Conservation (phyloP, 1,139 yeast species). For the Debaryomyces sp. region DNA sequence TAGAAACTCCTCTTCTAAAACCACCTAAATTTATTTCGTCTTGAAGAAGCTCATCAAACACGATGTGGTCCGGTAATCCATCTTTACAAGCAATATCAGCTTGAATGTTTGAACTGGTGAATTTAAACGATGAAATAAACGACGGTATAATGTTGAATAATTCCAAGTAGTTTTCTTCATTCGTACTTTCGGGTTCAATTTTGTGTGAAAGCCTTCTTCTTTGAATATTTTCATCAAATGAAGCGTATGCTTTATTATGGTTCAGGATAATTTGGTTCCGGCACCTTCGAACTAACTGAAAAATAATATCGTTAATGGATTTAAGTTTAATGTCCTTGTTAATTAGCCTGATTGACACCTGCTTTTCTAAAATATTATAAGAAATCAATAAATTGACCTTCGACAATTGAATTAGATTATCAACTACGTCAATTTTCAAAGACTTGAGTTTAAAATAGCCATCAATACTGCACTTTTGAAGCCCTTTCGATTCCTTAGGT, state of each 20-base stretch:
- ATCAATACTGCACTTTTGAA: conserved; percentile 16
- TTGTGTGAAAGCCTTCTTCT: neutral
- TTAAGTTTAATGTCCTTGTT: conserved; percentile 32
- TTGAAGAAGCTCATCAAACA: conserved; percentile 26
- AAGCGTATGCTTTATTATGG: conserved; percentile 28
- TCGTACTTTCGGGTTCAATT: neutral
- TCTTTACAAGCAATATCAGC: conserved; percentile 47
- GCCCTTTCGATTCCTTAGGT: conserved; percentile 4
- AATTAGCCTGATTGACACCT: conserved; percentile 26
- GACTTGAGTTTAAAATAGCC: conserved; percentile 35
- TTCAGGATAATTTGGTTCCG: conserved; percentile 31
- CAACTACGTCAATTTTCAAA: conserved; percentile 33
- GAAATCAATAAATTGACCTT: conserved; percentile 31
- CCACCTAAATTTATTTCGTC: conserved; percentile 39
- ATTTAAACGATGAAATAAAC: conserved; percentile 27
- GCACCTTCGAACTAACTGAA: conserved; percentile 38
- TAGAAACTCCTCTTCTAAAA: conserved; percentile 43
- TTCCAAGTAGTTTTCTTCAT: conserved; percentile 18
- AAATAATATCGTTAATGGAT: conserved; percentile 43
- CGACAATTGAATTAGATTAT: conserved; percentile 31
- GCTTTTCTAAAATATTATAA: conserved; percentile 27
- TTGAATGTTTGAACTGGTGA: conserved; percentile 30
- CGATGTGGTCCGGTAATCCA: conserved; percentile 38
- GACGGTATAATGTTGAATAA: conserved; percentile 37
- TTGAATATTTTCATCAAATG: neutral